Conservation (phyloP, 1,284 basidiomycete genomes). For the Ustilago nuda region DNA sequence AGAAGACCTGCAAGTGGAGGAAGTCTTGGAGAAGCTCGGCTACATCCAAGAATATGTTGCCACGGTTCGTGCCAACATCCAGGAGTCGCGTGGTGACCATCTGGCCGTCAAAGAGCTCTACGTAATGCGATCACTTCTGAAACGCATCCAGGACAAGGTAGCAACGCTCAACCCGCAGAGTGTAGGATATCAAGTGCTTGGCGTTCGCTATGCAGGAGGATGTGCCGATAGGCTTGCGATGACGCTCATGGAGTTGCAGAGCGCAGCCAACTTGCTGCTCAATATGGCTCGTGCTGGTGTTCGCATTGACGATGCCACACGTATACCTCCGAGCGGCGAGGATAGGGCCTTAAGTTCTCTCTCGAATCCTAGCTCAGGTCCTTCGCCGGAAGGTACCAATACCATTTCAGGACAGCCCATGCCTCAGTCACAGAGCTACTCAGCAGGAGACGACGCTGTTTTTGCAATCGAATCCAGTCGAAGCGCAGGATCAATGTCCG, state of each 20-base stretch:
- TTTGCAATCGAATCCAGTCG: background rate
- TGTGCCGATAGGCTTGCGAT: constrained; percentile 42
- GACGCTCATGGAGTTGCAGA: constrained; percentile 44
- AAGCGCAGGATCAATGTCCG: constrained; percentile 7
- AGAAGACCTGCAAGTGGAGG: constrained; percentile 26
- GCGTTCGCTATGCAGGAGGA: constrained; percentile 39
- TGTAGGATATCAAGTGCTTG: constrained; percentile 38
- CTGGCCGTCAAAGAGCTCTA: constrained; percentile 46
- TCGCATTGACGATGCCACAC: constrained; percentile 41
- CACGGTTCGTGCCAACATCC: constrained; percentile 38
- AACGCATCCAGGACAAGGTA: constrained; percentile 44
- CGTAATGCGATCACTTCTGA: constrained; percentile 47
- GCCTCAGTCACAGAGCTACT: constrained; percentile 15
- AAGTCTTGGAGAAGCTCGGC: constrained; percentile 41
- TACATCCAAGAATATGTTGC: constrained; percentile 49
- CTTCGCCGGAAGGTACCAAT: constrained; percentile 9
- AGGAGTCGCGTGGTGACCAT: constrained; percentile 49
- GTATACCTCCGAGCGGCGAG: constrained; percentile 33
- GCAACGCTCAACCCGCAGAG: constrained; percentile 41
- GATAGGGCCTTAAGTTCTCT: constrained; percentile 18
- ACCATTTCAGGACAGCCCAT: background rate
- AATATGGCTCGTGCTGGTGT: constrained; percentile 47
- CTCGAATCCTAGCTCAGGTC: constrained; percentile 23
- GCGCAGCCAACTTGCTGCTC: constrained; percentile 40
- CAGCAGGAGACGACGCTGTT: background rate